Percentiles rank a stretch among this genome's conserved stretches.
phyloP scores from a whole-genome alignment of 768 basidiomycete genomes.

The Tylopilus vinaceipallidus region DNA sequence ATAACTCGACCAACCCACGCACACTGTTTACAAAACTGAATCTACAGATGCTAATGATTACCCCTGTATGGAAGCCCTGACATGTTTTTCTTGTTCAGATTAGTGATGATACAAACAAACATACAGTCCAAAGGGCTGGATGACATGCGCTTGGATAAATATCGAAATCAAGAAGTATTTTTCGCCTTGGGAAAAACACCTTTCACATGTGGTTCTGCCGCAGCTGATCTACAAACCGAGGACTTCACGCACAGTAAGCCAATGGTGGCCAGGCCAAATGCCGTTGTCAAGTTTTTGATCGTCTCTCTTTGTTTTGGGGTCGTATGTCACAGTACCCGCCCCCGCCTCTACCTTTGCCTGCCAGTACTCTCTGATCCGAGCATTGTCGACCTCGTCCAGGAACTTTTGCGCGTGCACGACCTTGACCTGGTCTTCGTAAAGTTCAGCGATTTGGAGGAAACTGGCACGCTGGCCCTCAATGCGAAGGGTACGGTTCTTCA shows the following conservation, averaged over 20 bases:
- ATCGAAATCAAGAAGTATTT: not conserved
- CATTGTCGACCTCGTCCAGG: constrained; percentile 7
- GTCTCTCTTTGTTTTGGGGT: constrained; percentile 13
- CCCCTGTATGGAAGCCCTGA: too few relatives aligned
- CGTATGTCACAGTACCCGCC: constrained; percentile 5
- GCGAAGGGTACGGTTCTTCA: constrained; percentile 14
- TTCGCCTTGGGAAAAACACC: too few relatives aligned
- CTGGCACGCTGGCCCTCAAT: constrained; percentile 17
- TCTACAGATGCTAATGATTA: too few relatives aligned
- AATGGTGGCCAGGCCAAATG: constrained; percentile 25
- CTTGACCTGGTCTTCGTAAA: constrained; percentile 10
- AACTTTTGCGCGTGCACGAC: constrained; percentile 3
- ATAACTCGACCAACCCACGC: too few relatives aligned
- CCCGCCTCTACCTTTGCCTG: constrained; percentile 15
- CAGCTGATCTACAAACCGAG: constrained; percentile 16
- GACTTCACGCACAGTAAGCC: constrained; percentile 21
- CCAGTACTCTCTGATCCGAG: constrained; percentile 10
- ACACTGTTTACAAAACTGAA: too few relatives aligned
- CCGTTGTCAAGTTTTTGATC: constrained; percentile 23
- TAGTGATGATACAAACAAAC: not conserved
- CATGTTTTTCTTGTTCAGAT: not conserved
- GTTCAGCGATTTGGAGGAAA: constrained; percentile 7
- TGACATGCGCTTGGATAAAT: too few relatives aligned
- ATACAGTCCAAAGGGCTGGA: too few relatives aligned
- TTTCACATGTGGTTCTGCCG: too few relatives aligned